These are phyloP conservation scores for Botrytis sinoallii DNA, from an alignment of 2,329 filamentous ascomycete species.

Conservation along the genomic window DNA sequence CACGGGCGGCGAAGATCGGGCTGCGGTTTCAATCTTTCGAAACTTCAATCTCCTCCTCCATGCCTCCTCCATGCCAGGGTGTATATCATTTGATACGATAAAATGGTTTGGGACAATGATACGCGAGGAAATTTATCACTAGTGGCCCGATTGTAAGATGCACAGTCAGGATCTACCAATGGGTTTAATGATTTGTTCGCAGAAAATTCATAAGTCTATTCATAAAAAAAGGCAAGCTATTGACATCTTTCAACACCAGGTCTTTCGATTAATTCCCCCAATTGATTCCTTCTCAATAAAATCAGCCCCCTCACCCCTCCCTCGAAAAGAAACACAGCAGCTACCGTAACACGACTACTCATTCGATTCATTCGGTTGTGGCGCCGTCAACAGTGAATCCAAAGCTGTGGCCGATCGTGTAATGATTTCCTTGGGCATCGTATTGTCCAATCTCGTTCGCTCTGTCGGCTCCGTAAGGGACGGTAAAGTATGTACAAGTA, in stretches of 20 bases:
- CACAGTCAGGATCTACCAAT: background rate
- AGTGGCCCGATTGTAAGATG: background rate
- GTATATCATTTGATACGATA: background rate
- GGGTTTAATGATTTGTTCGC: background rate
- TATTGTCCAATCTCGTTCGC: slow-evolving; percentile 28
- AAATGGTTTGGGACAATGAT: background rate
- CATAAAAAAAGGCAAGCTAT: background rate
- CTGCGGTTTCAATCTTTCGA: background rate
- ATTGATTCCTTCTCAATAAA: background rate
- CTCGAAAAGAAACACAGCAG: background rate
- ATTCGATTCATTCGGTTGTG: background rate
- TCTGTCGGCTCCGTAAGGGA: slow-evolving; percentile 30
- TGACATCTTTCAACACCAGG: background rate
- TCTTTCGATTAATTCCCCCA: background rate
- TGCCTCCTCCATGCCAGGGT: background rate
- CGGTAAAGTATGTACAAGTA: slow-evolving; percentile 42
- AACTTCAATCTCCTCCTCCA: too few species aligned
- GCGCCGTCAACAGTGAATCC: slow-evolving; percentile 18
- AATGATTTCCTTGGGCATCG: slow-evolving; percentile 23
- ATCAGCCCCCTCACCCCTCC: background rate
- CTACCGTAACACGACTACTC: background rate
- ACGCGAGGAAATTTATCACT: background rate
- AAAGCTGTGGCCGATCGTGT: slow-evolving; percentile 28
- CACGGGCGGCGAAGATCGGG: background rate
- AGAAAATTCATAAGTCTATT: background rate